phyloP scores from a whole-genome alignment of 305 asterid genomes.

The Fraxinus sp. region DNA sequence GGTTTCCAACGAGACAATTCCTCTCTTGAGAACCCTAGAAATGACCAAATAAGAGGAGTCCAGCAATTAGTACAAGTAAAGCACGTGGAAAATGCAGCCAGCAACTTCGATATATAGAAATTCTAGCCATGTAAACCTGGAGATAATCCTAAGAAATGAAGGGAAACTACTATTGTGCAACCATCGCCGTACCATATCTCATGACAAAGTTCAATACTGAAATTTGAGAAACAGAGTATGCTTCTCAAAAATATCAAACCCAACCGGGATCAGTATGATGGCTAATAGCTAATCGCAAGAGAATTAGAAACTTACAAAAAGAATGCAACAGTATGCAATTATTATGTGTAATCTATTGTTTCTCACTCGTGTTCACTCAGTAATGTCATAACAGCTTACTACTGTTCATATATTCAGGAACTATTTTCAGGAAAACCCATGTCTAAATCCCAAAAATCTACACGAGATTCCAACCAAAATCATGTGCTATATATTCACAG shows the following conservation, averaged over 20 bases:
- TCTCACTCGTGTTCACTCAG: neutral
- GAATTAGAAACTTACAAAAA: neutral
- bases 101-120: neutral
- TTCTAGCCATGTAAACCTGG: neutral
- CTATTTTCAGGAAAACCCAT: neutral
- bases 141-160: neutral
- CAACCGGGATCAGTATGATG: neutral
- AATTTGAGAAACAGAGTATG: neutral
- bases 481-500: neutral
- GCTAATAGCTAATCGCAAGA: neutral
- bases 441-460: neutral
- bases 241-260: neutral
- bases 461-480: neutral
- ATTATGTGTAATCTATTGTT: neutral
- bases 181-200: neutral
- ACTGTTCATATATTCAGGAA: neutral
- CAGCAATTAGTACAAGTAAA: neutral
- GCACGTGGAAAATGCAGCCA: conserved; percentile 6
- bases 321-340: neutral
- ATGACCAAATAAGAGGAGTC: conserved; percentile 17
- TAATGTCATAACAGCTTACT: neutral
- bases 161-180: neutral
- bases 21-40: conserved; percentile 46
- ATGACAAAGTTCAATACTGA: neutral
- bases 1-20: conserved; percentile 19